Percentiles rank a stretch among this genome's conserved stretches.
Conservation (phyloP, 352 stramenopile species). For the Blastocystis sp. region DNA sequence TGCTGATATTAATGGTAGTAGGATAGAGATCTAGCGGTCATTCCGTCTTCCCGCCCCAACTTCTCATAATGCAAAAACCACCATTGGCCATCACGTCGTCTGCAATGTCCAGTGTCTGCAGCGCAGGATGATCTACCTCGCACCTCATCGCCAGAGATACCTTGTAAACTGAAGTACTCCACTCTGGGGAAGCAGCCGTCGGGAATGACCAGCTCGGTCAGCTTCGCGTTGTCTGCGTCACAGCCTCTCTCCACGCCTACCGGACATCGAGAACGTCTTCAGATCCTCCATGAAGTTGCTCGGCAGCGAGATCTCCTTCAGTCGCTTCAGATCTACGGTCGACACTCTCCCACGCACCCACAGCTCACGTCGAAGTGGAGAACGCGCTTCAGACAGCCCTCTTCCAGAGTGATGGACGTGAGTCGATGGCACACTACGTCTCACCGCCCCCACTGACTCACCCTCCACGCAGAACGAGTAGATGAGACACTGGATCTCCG, state of each 20-base stretch:
- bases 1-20: conserved; percentile 17
- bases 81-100: conserved; percentile 33
- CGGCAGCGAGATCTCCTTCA: conserved; percentile 2
- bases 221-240: conserved; percentile 31
- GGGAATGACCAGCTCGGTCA: conserved; percentile 33
- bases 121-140: conserved; percentile 13
- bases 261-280: neutral
- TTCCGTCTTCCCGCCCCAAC: neutral
- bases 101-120: conserved; percentile 18
- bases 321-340: conserved; percentile 21
- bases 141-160: neutral
- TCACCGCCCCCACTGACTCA: neutral
- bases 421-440: neutral
- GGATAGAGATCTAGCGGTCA: conserved; percentile 25
- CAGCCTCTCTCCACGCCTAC: neutral
- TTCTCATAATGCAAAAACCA: conserved; percentile 47
- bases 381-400: neutral
- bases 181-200: conserved; percentile 23
- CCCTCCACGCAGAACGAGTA: conserved; percentile 38
- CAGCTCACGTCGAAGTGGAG: conserved; percentile 13
- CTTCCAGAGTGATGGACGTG: neutral
- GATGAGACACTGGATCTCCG: conserved; percentile 2
- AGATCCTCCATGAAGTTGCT: neutral
- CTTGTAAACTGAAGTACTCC: conserved; percentile 16
- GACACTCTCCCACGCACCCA: neutral